Percentiles rank a stretch among this genome's conserved stretches.
Evolutionary conservation across 225 moss, liverwort and hornwort genomes (phyloP).

Genomic region (Straminergon stramineum): DNA sequence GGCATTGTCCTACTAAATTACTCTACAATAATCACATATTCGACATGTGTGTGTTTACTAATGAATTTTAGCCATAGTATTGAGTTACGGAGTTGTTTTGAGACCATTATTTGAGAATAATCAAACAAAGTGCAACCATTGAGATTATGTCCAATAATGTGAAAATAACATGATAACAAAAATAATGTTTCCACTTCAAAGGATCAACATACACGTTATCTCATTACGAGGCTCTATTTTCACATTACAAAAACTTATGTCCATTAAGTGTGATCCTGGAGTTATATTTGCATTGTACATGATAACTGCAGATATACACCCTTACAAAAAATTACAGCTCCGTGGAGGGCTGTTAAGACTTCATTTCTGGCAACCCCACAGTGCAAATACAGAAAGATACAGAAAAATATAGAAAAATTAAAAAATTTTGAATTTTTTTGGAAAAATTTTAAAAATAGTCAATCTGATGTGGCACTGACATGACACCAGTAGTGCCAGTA

Average conservation of each 20-base stretch:
- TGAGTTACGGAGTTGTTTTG: accelerated
- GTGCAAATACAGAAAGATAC: too few relatives aligned
- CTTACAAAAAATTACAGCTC: too few relatives aligned
- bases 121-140: neutral
- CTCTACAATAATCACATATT: accelerated
- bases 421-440: too few relatives aligned
- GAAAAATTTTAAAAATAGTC: too few relatives aligned
- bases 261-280: neutral
- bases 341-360: too few relatives aligned
- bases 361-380: too few relatives aligned
- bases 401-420: too few relatives aligned
- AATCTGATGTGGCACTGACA: too few relatives aligned
- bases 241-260: neutral
- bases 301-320: neutral
- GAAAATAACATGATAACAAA: too few relatives aligned
- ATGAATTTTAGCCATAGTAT: neutral
- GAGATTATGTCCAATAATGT: accelerated
- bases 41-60: accelerated
- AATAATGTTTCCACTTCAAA: neutral
- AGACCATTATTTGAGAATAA: neutral
- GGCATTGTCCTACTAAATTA: accelerated
- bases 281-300: neutral
- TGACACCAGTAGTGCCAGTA: too few relatives aligned
- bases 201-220: neutral
- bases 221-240: neutral